Evolutionary conservation across 1,284 basidiomycete species (phyloP).

Genomic region (Caloboletus inedulis): DNA sequence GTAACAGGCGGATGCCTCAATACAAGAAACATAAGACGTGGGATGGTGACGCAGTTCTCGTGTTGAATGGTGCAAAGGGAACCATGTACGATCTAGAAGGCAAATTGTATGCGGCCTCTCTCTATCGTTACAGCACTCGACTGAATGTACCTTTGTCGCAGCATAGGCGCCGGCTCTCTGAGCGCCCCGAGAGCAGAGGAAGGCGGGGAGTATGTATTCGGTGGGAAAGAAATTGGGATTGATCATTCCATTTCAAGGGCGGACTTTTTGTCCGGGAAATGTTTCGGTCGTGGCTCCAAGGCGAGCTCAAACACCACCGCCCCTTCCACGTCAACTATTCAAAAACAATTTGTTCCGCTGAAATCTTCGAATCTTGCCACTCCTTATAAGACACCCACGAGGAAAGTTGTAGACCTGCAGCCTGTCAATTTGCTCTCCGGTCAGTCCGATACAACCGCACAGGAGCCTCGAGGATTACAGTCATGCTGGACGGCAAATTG

Average conservation of each 20-base stretch:
- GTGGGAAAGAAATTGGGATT: slow-evolving; percentile 68
- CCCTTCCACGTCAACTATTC: slow-evolving; percentile 18
- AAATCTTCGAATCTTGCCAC: slow-evolving; percentile 35
- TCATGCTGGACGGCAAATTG: slow-evolving; percentile 70
- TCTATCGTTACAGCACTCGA: slow-evolving; percentile 5
- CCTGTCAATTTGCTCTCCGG: slow-evolving; percentile 39
- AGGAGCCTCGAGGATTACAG: slow-evolving; percentile 16
- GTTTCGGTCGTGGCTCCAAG: slow-evolving; percentile 48
- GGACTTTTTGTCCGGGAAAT: slow-evolving; percentile 64
- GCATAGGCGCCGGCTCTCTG: slow-evolving; percentile 42
- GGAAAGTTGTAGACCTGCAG: slow-evolving; percentile 39
- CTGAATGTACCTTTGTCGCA: slow-evolving; percentile 20
- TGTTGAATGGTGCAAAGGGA: slow-evolving; percentile 46
- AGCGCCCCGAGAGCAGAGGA: slow-evolving; percentile 38
- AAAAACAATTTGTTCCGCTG: slow-evolving; percentile 47
- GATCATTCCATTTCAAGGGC: slow-evolving; percentile 53
- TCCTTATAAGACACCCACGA: slow-evolving; percentile 28
- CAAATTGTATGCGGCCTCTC: slow-evolving; percentile 44
- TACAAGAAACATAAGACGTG: slow-evolving; percentile 89
- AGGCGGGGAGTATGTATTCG: slow-evolving; percentile 57
- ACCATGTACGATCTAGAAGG: slow-evolving; percentile 61
- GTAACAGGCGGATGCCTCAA: slow-evolving; percentile 69
- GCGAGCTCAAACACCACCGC: slow-evolving; percentile 17
- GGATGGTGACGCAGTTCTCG: slow-evolving; percentile 79
- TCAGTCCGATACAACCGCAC: slow-evolving; percentile 9